These are phyloP conservation scores for Saccharomycopsis fodiens DNA, from an alignment of 805 yeast species.

Conservation along the genomic window DNA sequence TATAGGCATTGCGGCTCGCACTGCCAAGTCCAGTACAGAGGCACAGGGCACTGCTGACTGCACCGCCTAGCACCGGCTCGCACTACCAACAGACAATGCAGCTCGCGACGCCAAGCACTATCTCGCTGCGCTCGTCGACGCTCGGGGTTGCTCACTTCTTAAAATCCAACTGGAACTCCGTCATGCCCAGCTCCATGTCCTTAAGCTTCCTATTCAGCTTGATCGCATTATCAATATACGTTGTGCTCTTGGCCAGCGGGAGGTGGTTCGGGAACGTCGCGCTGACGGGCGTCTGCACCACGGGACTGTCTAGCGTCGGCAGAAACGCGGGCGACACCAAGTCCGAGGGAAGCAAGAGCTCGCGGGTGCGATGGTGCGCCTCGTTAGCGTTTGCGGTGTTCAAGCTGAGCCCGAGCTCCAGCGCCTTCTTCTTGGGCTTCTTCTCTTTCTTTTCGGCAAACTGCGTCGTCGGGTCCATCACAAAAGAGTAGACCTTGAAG, in stretches of 20 bases:
- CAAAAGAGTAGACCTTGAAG: not conserved
- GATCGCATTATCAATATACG: not conserved
- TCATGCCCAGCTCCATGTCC: not conserved
- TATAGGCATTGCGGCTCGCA: too few species aligned
- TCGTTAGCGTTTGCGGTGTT: not conserved
- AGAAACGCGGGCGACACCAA: not conserved
- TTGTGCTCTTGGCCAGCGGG: not conserved
- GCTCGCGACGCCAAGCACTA: too few species aligned
- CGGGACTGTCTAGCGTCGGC: not conserved
- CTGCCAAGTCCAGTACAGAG: too few species aligned
- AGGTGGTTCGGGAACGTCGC: not conserved
- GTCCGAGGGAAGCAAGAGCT: not conserved
- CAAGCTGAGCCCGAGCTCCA: not conserved
- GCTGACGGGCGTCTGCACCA: not conserved
- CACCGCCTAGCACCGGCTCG: too few species aligned
- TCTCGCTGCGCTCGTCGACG: too few species aligned
- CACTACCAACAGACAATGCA: too few species aligned
- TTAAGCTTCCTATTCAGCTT: not conserved
- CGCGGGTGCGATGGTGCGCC: not conserved
- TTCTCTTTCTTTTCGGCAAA: not conserved
- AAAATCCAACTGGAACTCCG: conserved; percentile 1
- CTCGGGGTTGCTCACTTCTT: too few species aligned
- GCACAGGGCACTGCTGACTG: too few species aligned
- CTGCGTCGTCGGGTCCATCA: not conserved
- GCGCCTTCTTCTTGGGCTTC: not conserved